Evolutionary conservation across 2,329 filamentous ascomycete genomes (phyloP), one percentile per base, ranked within the genome.

Genomic region (Diaporthe vaccinii): DNA sequence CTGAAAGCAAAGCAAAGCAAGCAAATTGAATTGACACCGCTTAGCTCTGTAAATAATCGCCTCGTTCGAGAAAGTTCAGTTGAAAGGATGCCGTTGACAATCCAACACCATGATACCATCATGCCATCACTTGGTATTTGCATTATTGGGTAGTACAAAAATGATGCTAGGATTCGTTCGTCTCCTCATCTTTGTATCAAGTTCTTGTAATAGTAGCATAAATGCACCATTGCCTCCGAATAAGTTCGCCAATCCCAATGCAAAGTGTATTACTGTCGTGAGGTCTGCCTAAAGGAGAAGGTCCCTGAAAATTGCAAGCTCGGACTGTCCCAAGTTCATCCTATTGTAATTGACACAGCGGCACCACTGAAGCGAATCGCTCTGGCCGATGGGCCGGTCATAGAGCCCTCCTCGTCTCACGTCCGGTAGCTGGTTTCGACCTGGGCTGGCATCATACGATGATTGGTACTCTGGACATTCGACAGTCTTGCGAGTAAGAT

Each of bases 391-490:
- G 41, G 61, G 36, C 12, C 39, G 57, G 36, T 28, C 31, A 53
- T 51, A 17, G 44, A 28, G n/a, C 65, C 49, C n/a, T 55, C 34
- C 65, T 41, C 65, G 65, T 69, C 65, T 69, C 65, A 69, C 65
- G 34, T 69, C 65, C 14, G 49, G 34, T 55, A 55, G 65, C 49
- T 69, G 34, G 65, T 69, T 69, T 69, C 65, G 65, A 69, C n/a
- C 65, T 7, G 31, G 34, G 17, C 49, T 55, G 41, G 65, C 49
- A 55, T 69, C 65, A 41, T 41, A 69, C 65, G 49, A 69, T 69
- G 65, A 69, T 69, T 69, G 49, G 65, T 55, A 22, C 22, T 55
- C 46, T 68, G 46, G 31, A 39, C 65, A 39, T 39, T 53, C 65
- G 34, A 20, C 46, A 55, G 51, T 55, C 49, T 41, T 41, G 46